Evolutionary conservation across 73 alveolate genomes (phyloP).

Genomic region (Blepharisma stoltei): DNA sequence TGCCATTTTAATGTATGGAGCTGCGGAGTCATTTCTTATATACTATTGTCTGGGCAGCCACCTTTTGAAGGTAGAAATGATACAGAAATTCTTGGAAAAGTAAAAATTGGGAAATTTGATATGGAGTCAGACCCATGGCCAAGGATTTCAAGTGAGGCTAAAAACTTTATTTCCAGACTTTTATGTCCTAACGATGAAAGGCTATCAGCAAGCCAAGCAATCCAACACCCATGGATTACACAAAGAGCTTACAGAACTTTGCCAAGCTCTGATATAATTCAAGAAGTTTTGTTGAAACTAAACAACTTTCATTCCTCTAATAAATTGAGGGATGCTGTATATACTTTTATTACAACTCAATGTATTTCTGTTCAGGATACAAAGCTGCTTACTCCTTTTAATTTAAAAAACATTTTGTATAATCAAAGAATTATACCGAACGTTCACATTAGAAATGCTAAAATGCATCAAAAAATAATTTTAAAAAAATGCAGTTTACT

Average conservation of each 20-base stretch:
- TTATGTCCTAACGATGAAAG: neutral
- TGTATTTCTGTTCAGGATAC: neutral
- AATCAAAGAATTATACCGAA: too few relatives aligned
- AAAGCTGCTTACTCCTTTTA: too few relatives aligned
- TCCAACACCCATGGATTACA: slow-evolving; percentile 21
- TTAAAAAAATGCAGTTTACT: too few relatives aligned
- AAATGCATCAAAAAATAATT: too few relatives aligned
- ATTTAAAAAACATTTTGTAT: too few relatives aligned
- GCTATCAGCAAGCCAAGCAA: neutral
- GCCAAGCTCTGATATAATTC: neutral
- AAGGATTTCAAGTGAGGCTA: slow-evolving; percentile 24
- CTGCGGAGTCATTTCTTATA: slow-evolving; percentile 26
- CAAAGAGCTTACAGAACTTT: neutral
- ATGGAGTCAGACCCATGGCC: slow-evolving; percentile 22
- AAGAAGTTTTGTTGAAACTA: slow-evolving; percentile 1
- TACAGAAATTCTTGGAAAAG: neutral
- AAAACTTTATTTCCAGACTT: neutral
- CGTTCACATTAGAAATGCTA: too few relatives aligned
- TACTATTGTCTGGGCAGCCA: slow-evolving; percentile 16
- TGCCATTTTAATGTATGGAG: too few relatives aligned
- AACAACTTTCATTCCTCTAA: neutral
- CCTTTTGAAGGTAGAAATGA: slow-evolving; percentile 30
- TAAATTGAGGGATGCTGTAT: slow-evolving; percentile 20
- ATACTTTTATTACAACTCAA: slow-evolving; percentile 26
- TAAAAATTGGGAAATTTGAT: neutral